Conservation (phyloP, 306 rosid species). For the Vicia faba region DNA sequence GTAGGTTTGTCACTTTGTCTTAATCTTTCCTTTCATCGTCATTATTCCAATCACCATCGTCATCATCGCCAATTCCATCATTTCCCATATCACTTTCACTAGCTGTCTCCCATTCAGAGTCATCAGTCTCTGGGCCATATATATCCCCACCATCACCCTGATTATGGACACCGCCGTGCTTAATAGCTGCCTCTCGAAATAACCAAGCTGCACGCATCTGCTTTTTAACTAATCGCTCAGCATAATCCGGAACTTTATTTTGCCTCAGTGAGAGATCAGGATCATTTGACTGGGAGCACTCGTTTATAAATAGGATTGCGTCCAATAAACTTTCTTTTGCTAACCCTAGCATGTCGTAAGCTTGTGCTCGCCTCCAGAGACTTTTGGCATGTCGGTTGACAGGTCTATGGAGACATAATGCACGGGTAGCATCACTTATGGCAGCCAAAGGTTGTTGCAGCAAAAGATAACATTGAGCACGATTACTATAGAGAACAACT, state of each 20-base stretch:
- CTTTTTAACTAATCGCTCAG: constrained; percentile 91
- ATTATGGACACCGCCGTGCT: constrained; percentile 86
- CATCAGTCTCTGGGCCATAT: constrained; percentile 85
- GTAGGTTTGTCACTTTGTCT: constrained; percentile 76
- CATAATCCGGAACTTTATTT: constrained; percentile 96
- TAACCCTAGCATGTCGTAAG: constrained; percentile 94
- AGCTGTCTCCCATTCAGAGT: constrained; percentile 99
- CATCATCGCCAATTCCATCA: constrained; percentile 85
- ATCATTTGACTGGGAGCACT: constrained; percentile 95
- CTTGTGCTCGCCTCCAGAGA: constrained; percentile 99
- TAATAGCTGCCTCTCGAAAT: constrained; percentile 92
- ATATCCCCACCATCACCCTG: constrained; percentile 87
- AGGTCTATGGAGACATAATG: constrained; percentile 94
- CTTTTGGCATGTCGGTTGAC: constrained; percentile 97
- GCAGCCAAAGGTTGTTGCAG: constrained; percentile 94
- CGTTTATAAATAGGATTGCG: constrained; percentile 95
- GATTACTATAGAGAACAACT: constrained; percentile 93
- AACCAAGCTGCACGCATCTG: constrained; percentile 99
- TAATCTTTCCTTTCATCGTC: constrained; percentile 75
- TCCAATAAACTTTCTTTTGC: constrained; percentile 94
- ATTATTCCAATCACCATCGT: constrained; percentile 73
- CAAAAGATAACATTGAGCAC: constrained; percentile 93
- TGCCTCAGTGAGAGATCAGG: constrained; percentile 89
- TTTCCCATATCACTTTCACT: constrained; percentile 97
- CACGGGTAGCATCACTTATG: constrained; percentile 94